Evolutionary conservation across 345 rosid species (phyloP).

Genomic region (Linum tenue): DNA sequence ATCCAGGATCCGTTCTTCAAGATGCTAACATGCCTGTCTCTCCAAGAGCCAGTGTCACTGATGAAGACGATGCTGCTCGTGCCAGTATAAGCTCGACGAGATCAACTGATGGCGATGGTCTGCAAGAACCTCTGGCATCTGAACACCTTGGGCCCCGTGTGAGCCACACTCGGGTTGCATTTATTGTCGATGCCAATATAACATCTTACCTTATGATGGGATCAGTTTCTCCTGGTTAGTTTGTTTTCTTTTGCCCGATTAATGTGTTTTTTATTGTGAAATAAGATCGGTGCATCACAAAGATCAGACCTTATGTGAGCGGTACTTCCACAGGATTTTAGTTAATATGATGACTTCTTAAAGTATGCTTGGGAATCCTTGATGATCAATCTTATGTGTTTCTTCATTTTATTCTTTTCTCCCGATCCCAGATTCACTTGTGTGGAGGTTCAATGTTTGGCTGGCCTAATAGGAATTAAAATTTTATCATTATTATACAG

Average conservation of each 20-base stretch:
- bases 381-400: too few relatives aligned
- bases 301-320: too few relatives aligned
- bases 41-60: conserved; percentile 47
- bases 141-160: conserved; percentile 49
- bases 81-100: conserved; percentile 37
- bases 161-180: conserved; percentile 65
- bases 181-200: conserved; percentile 94
- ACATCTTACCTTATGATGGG: conserved; percentile 99
- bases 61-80: conserved; percentile 57
- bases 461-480: too few relatives aligned
- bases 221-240: conserved; percentile 90
- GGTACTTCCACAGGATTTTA: too few relatives aligned
- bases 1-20: conserved; percentile 74
- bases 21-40: conserved; percentile 50
- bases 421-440: too few relatives aligned
- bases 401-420: too few relatives aligned
- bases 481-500: too few relatives aligned
- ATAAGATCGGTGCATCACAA: too few relatives aligned
- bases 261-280: neutral
- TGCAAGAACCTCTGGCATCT: conserved; percentile 38
- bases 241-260: conserved; percentile 1
- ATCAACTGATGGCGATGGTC: conserved; percentile 59
- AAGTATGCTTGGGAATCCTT: too few relatives aligned
- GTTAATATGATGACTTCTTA: too few relatives aligned
- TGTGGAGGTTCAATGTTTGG: too few relatives aligned